A percentile compares a stretch with the other conserved stretches of the same genome.
These are phyloP conservation scores for Martensiomyces pterosporus DNA, from an alignment of 192 early-diverging fungal genomes.

Conservation along the genomic window DNA sequence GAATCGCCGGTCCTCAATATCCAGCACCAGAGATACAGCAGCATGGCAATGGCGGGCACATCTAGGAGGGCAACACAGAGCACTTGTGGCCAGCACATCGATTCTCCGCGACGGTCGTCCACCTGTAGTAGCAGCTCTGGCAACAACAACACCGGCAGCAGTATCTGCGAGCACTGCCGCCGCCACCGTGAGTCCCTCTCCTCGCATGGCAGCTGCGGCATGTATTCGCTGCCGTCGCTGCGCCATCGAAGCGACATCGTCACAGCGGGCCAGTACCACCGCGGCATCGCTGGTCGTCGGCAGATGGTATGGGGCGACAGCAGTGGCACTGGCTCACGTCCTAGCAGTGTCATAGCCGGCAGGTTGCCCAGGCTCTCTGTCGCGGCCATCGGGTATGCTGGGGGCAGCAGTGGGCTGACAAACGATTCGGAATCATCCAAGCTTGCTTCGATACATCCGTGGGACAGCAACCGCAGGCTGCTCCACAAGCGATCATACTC, in stretches of 20 bases:
- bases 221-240: constrained; percentile 6
- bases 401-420: not conserved
- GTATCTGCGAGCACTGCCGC: no score
- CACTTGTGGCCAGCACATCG: no score
- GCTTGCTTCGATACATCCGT: constrained; percentile 6
- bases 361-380: constrained; percentile 1
- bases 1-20: no score
- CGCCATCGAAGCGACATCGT: constrained; percentile 7
- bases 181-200: constrained; percentile 5
- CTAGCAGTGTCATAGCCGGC: not conserved
- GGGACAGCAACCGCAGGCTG: constrained; percentile 13
- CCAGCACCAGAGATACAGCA: no score
- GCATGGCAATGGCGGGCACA: no score
- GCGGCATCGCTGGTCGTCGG: constrained; percentile 4
- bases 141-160: not conserved
- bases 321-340: not conserved
- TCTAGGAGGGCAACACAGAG: no score
- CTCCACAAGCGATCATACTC: constrained; percentile 9
- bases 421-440: constrained; percentile 8
- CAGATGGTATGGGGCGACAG: no score
- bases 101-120: no score
- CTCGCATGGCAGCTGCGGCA: not conserved
- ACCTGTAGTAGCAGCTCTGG: no score
- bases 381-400: constrained; percentile 3
- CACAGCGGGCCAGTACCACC: constrained; percentile 4